A percentile compares a stretch with the other conserved stretches of the same genome.
These are phyloP conservation scores for Pseudogymnoascus sp. DNA, from an alignment of 2,329 filamentous ascomycete genomes.

Conservation along the genomic window DNA sequence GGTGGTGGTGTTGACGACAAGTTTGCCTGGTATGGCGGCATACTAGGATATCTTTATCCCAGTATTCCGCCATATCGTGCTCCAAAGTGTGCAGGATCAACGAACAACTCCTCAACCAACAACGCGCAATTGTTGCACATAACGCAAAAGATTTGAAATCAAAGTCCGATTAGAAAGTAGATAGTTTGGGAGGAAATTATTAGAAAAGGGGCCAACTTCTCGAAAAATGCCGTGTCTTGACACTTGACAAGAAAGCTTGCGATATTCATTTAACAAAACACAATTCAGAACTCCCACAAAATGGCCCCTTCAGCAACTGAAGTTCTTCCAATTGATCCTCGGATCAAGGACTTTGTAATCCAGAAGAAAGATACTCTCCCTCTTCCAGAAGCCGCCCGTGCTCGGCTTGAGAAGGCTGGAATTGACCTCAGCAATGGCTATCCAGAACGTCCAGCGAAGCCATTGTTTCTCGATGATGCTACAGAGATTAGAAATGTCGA, in stretches of 20 bases:
- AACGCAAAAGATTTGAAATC: neutral
- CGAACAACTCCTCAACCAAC: neutral
- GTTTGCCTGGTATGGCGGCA: neutral
- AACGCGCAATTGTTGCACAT: neutral
- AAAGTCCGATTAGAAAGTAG: neutral
- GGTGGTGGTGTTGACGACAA: neutral
- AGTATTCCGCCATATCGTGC: neutral
- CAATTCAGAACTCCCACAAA: conserved; percentile 13
- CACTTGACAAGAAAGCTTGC: neutral
- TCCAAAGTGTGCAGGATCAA: neutral
- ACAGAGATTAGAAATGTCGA: conserved; percentile 55
- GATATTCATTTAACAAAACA: neutral
- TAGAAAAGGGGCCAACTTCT: neutral
- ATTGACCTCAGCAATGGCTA: conserved; percentile 65
- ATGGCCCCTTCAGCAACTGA: conserved; percentile 37
- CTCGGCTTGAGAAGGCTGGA: conserved; percentile 58
- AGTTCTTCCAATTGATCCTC: conserved; percentile 48
- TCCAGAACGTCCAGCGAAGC: conserved; percentile 60
- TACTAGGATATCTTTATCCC: neutral
- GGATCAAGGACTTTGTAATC: conserved; percentile 55
- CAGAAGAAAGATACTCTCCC: conserved; percentile 58
- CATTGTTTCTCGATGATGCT: conserved; percentile 63
- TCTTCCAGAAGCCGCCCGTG: conserved; percentile 49
- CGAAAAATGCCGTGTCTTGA: neutral
- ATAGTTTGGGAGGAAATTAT: neutral